Conservation (phyloP, 2,329 filamentous ascomycete genomes). For the Bisporella sp. region DNA sequence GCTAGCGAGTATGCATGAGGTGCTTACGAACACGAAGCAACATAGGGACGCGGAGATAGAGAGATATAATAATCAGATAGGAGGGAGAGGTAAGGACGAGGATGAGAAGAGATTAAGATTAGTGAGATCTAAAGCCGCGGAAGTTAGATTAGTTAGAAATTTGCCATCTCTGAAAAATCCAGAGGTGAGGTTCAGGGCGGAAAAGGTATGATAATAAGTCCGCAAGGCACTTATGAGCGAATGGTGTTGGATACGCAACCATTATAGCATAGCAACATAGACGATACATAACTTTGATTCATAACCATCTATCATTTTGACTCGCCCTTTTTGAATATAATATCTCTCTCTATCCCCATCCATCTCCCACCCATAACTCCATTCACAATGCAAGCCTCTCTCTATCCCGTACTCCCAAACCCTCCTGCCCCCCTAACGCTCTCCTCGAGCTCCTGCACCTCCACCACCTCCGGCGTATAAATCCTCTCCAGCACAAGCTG, state of each 20-base stretch:
- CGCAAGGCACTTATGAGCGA: too few relatives aligned
- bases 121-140: conserved; percentile 73
- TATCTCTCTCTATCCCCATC: neutral
- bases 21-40: conserved; percentile 61
- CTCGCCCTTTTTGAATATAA: neutral
- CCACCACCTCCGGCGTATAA: conserved; percentile 84
- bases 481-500: conserved; percentile 94
- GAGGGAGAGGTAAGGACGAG: conserved; percentile 31
- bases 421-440: conserved; percentile 86
- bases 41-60: conserved; percentile 61
- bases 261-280: too few relatives aligned
- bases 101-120: conserved; percentile 47
- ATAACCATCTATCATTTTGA: neutral
- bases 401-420: conserved; percentile 76
- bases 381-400: neutral
- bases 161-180: conserved; percentile 61
- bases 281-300: too few relatives aligned
- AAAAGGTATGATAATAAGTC: conserved; percentile 19
- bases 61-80: conserved; percentile 38
- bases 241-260: too few relatives aligned
- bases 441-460: conserved; percentile 81
- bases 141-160: conserved; percentile 77
- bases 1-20: conserved; percentile 84
- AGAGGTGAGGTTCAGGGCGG: conserved; percentile 53
- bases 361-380: conserved; percentile 4